Base-by-base conservation (phyloP, 2,329 filamentous ascomycete genomes). In the Epichloe sylvatica region DNA sequence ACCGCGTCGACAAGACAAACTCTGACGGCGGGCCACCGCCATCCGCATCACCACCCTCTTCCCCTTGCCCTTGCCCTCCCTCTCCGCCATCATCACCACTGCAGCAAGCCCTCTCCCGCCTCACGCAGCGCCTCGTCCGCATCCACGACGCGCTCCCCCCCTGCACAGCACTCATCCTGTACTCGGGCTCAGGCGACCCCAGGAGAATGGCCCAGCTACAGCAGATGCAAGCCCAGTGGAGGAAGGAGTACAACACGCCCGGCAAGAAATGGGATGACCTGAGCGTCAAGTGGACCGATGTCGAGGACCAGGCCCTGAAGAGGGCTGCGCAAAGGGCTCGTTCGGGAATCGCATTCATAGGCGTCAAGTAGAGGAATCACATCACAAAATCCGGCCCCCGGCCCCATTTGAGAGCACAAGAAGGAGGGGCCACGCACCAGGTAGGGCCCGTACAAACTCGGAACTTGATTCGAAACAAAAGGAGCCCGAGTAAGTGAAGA, bases 161-260 rank as follows among this genome's bases (percentile, higher is more conserved):
- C 7, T 84, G 81, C 61, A 83, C 81, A 1, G 80, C 73, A 3
- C 71, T 85, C 49, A 71, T 85, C 43, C 66, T 84, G 35, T 80
- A 80, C 64, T 80, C 76, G 56, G 81, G 81, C 53, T 81, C 77
- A 5, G 81, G 81, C 38, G 79, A 84, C 57, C 80, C 81, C n/a
- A 74, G 80, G 35, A 75, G 79, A 58, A 82, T 84, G 79, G 74
- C 73, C 52, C 69, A 72, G 39, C 66, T 84, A 55, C 77, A 82
- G 67, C 71, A 72, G 21, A 68, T 81, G 70, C 76, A 83, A 46
- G 61, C 71, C 6, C 73, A 76, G 62, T 82, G 76, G 69, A 77
- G 75, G 60, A 73, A 72, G 56, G 81, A 85, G 63, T 84, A 81
- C 62, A 79, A 80, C 62, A 75, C 73, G 8, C 75, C 75, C 0